Conservation (phyloP, 805 yeast genomes). For the Schizosaccharomyces lindneri region DNA sequence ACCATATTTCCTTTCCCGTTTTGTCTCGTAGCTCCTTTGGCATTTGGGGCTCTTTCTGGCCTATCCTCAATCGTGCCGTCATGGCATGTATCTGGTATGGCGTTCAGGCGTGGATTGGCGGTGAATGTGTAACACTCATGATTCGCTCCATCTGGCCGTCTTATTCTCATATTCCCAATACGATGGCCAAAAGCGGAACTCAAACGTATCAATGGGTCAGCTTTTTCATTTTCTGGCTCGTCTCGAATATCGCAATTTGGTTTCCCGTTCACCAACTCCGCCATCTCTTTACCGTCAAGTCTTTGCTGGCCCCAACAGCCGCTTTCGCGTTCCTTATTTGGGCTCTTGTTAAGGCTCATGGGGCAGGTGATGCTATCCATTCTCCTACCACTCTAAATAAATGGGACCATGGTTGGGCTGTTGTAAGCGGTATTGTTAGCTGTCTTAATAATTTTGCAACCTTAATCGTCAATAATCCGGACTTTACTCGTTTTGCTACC, state of each 20-base stretch:
- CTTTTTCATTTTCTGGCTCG: slow-evolving; percentile 62
- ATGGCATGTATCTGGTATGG: slow-evolving; percentile 77
- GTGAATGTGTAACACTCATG: slow-evolving; percentile 59
- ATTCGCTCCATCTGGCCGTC: slow-evolving; percentile 43
- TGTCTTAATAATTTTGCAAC: slow-evolving; percentile 12
- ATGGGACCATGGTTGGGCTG: slow-evolving; percentile 55
- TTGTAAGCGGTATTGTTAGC: slow-evolving; percentile 27
- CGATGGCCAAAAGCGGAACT: slow-evolving; percentile 2
- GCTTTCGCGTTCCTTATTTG: slow-evolving; percentile 61
- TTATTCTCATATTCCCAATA: slow-evolving; percentile 17
- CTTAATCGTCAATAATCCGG: slow-evolving; percentile 25
- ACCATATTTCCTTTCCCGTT: slow-evolving; percentile 70
- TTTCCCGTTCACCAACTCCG: slow-evolving; percentile 61
- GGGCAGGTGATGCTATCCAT: slow-evolving; percentile 43
- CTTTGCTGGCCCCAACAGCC: slow-evolving; percentile 53
- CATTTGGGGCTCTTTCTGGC: slow-evolving; percentile 71
- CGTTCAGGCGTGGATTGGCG: slow-evolving; percentile 67
- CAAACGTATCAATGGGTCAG: slow-evolving; percentile 32
- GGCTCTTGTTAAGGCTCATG: slow-evolving; percentile 50
- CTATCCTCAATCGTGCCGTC: slow-evolving; percentile 62
- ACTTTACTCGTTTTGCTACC: slow-evolving; percentile 23
- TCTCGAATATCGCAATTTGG: slow-evolving; percentile 55
- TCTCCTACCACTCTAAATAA: slow-evolving; percentile 20
- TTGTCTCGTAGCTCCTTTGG: slow-evolving; percentile 66
- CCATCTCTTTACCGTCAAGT: slow-evolving; percentile 62